Percentiles rank a stretch among this genome's conserved stretches.
Evolutionary conservation across 129 eudicot species (phyloP).

Genomic region (Escallonia rubra): DNA sequence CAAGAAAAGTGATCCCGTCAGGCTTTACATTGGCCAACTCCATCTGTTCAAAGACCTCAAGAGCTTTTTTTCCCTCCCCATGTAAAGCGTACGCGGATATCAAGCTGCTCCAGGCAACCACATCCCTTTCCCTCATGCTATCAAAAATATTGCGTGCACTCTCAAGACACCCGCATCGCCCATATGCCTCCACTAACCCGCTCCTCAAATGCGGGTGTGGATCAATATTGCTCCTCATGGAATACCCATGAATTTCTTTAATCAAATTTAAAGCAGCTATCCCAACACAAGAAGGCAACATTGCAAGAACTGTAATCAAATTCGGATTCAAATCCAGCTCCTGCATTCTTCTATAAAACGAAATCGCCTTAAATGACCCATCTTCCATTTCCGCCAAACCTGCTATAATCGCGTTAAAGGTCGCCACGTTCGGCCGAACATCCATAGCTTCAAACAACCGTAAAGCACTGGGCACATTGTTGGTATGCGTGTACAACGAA

Average conservation of each 20-base stretch:
- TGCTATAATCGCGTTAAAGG: conserved; percentile 41
- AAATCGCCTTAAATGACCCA: conserved; percentile 26
- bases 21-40: conserved; percentile 39
- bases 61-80: conserved; percentile 35
- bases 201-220: conserved; percentile 35
- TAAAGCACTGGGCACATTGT: conserved; percentile 22
- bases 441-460: conserved; percentile 39
- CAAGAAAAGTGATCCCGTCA: conserved; percentile 41
- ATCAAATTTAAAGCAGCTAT: conserved; percentile 33
- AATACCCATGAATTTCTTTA: conserved; percentile 47
- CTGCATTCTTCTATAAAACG: conserved; percentile 35
- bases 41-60: conserved; percentile 38
- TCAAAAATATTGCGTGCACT: conserved; percentile 22
- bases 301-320: conserved; percentile 43
- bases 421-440: conserved; percentile 29
- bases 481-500: conserved; percentile 31
- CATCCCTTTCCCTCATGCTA: conserved; percentile 39
- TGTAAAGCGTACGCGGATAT: conserved; percentile 46
- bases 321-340: conserved; percentile 27
- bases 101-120: conserved; percentile 56
- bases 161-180: conserved; percentile 43
- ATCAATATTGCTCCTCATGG: conserved; percentile 28
- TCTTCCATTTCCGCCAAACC: conserved; percentile 32
- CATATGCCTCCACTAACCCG: conserved; percentile 47
- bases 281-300: conserved; percentile 32